These are phyloP conservation scores for Saturnispora kantuleensis DNA, from an alignment of 805 yeast species.

Conservation along the genomic window DNA sequence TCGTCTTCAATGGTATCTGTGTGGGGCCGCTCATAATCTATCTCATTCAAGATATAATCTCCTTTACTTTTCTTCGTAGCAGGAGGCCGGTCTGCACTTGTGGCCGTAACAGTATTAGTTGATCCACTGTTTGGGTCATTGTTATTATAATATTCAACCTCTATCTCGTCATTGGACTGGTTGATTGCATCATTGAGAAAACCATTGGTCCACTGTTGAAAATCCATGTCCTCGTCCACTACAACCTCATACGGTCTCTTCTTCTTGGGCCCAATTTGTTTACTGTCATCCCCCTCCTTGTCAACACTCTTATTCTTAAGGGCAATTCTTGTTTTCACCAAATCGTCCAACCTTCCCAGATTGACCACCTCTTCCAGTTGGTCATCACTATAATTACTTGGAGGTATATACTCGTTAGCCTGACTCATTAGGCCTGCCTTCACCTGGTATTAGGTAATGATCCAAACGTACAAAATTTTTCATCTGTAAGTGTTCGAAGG, in stretches of 20 bases:
- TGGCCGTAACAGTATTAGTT: not conserved
- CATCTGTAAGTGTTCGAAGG: not conserved
- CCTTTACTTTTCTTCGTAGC: slow-evolving; percentile 13
- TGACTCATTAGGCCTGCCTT: not conserved
- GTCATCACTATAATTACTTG: not conserved
- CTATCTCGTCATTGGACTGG: slow-evolving; percentile 9
- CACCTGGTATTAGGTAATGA: not conserved
- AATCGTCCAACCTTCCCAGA: slow-evolving; percentile 3
- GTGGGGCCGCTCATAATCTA: slow-evolving; percentile 17
- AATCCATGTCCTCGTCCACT: slow-evolving; percentile 37
- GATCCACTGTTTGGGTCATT: not conserved
- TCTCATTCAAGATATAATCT: slow-evolving; percentile 48
- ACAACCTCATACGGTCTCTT: slow-evolving; percentile 19
- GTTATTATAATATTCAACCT: slow-evolving; percentile 6
- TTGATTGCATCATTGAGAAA: slow-evolving; percentile 35
- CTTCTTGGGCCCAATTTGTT: slow-evolving; percentile 8
- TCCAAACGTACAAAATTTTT: slow-evolving; percentile 3
- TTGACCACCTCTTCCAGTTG: slow-evolving; percentile 7
- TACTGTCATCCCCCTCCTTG: not conserved
- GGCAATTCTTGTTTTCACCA: slow-evolving; percentile 1
- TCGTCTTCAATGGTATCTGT: slow-evolving; percentile 18
- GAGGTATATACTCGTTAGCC: not conserved
- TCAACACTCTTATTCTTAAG: not conserved
- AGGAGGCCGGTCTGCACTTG: not conserved
- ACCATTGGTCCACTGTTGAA: slow-evolving; percentile 45